Percentiles rank a stretch among this genome's conserved stretches.
phyloP scores from a whole-genome alignment of 2,329 filamentous ascomycete species.

The Penicillium fuscoglaucum region DNA sequence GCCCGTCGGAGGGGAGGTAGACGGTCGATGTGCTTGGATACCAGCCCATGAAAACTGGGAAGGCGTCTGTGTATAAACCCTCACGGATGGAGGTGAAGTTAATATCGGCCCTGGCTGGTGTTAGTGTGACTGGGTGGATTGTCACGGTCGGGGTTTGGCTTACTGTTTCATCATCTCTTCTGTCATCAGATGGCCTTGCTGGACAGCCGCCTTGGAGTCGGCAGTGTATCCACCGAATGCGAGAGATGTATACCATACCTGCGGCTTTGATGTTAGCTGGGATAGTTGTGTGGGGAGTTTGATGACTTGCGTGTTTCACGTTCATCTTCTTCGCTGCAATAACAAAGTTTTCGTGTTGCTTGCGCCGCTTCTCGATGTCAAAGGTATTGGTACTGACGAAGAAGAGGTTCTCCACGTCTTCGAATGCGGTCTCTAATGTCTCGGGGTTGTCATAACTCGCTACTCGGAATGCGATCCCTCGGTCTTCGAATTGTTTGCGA shows the following conservation, averaged over 20 bases:
- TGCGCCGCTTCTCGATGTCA: slow-evolving; percentile 49
- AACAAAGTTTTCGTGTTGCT: slow-evolving; percentile 53
- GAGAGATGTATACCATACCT: slow-evolving; percentile 60
- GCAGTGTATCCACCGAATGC: slow-evolving; percentile 53
- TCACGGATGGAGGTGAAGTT: slow-evolving; percentile 58
- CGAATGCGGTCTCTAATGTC: slow-evolving; percentile 51
- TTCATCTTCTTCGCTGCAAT: slow-evolving; percentile 54
- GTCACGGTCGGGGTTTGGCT: slow-evolving; percentile 2
- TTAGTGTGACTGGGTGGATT: neutral
- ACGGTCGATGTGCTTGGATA: slow-evolving; percentile 37
- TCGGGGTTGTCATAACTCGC: slow-evolving; percentile 53
- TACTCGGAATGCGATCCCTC: slow-evolving; percentile 52
- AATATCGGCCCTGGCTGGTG: slow-evolving; percentile 38
- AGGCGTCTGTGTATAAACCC: slow-evolving; percentile 61
- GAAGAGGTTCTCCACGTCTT: slow-evolving; percentile 55
- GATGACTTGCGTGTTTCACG: slow-evolving; percentile 50
- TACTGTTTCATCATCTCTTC: slow-evolving; percentile 52
- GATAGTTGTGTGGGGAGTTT: slow-evolving; percentile 49
- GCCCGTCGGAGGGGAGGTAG: slow-evolving; percentile 42
- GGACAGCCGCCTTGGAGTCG: slow-evolving; percentile 52
- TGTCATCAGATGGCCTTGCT: slow-evolving; percentile 60
- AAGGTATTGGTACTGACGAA: slow-evolving; percentile 58
- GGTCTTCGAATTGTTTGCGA: slow-evolving; percentile 40
- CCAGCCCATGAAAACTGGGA: slow-evolving; percentile 57
- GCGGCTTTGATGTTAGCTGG: slow-evolving; percentile 45